Evolutionary conservation across 306 rosid species (phyloP).

Genomic region (Quercus ilex): DNA sequence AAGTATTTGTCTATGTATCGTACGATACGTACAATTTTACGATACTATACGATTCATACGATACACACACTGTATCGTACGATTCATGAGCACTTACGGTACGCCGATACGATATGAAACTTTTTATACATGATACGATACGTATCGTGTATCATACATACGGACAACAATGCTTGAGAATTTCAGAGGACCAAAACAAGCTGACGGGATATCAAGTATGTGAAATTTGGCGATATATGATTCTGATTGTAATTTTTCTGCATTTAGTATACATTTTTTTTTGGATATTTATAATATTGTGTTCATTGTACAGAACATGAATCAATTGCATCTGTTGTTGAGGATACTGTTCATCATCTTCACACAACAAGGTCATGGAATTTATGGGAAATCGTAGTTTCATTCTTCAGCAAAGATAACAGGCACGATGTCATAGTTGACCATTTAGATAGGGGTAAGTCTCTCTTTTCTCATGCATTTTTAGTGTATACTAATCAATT

Average conservation of each 20-base stretch:
- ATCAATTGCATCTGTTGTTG: neutral
- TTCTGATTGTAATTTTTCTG: neutral
- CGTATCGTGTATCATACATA: too few relatives aligned
- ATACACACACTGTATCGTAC: too few relatives aligned
- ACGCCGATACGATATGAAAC: too few relatives aligned
- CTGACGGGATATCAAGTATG: neutral
- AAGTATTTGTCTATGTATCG: too few relatives aligned
- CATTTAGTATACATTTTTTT: neutral
- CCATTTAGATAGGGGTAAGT: constrained; percentile 3
- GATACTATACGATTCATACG: too few relatives aligned
- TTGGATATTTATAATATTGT: too few relatives aligned
- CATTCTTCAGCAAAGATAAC: too few relatives aligned
- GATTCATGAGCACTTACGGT: too few relatives aligned
- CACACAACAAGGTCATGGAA: constrained; percentile 6
- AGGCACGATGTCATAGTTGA: neutral
- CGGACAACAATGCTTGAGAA: neutral
- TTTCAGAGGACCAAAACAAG: constrained; percentile 17
- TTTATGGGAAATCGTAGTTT: neutral
- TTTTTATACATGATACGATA: too few relatives aligned
- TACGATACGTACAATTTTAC: too few relatives aligned
- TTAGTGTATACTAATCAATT: too few relatives aligned
- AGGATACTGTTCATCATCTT: neutral
- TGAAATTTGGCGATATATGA: neutral
- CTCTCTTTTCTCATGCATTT: neutral
- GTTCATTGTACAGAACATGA: neutral